Evolutionary conservation across 495 filamentous ascomycete species (phyloP), one percentile per base, ranked within the genome.

Genomic region (Aspergillus ellipticus): DNA sequence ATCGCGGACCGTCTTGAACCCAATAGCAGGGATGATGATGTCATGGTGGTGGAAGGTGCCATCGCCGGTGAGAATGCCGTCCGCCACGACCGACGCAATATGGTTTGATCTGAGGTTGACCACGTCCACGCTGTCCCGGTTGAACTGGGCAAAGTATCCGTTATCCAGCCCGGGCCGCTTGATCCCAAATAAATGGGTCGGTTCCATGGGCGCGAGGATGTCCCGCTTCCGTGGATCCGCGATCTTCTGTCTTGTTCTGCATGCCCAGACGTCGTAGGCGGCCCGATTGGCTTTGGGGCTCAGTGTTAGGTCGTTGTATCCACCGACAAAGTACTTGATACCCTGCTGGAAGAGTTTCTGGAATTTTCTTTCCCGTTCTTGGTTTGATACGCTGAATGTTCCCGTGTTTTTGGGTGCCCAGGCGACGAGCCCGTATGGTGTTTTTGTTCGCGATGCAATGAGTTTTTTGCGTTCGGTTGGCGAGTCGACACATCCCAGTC

Each of bases 101-200:
- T 75, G 72, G 49, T 76, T 77, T 0, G 64, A 39, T 2, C 73
- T 70, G 50, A 79, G 70, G 58, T 79, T 63, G 21, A 85, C 66
- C 5, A 86, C 45, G 26, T 81, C 70, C 20, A 85, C 80, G 57
- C 79, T 80, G 0, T 72, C 65, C 35, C 66, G 57, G 53, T 85
- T 78, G 63, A 85, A 75, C 29, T 71, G 66, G 57, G 85, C 82
- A 56, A 78, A 85, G 64, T 79, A 85, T 45, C 79, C 68, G 20
- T 70, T 56, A 53, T 85, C 81, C 3, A 85, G 68, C 5, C 70
- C 77, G 5, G 75, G 73, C 0, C 82, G 70, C 60, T 82, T 84
- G 5, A 69, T 63, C 16, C 80, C 82, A 26, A 77, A 81, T 1
- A 65, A 43, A 49, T 84, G 75, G 0, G 76, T 78, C 22, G 68